A percentile compares a stretch with the other conserved stretches of the same genome.
Evolutionary conservation across 345 rosid species (phyloP).

Genomic region (Acer campestre): DNA sequence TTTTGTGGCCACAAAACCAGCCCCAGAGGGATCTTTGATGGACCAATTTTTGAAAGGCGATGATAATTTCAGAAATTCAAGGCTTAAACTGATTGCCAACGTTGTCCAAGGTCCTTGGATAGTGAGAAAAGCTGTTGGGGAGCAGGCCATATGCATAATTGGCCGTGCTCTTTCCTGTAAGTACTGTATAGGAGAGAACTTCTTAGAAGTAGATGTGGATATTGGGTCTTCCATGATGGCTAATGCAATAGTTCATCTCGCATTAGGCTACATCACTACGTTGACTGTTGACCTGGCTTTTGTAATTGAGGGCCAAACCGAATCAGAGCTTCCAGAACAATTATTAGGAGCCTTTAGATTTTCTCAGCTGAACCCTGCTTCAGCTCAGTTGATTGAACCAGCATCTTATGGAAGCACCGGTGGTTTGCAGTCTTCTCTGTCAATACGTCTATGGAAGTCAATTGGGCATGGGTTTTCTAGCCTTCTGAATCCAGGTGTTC

Average conservation of each 20-base stretch:
- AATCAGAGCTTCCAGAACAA: conserved; percentile 86
- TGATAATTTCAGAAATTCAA: conserved; percentile 67
- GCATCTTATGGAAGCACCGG: conserved; percentile 26
- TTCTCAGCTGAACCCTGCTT: conserved; percentile 70
- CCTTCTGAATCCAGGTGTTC: conserved; percentile 60
- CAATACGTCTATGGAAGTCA: conserved; percentile 79
- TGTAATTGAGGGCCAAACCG: conserved; percentile 77
- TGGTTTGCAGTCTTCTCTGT: conserved; percentile 47
- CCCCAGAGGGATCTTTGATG: conserved; percentile 70
- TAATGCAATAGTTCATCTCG: conserved; percentile 88
- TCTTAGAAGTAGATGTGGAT: conserved; percentile 86
- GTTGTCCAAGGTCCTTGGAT: conserved; percentile 97
- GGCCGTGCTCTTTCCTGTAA: conserved; percentile 86
- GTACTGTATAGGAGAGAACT: conserved; percentile 49
- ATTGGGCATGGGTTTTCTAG: conserved; percentile 78
- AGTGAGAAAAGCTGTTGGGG: conserved; percentile 94
- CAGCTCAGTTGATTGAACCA: conserved; percentile 49
- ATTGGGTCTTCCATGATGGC: conserved; percentile 98
- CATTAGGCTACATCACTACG: conserved; percentile 82
- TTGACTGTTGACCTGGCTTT: conserved; percentile 94
- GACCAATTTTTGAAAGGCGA: conserved; percentile 79
- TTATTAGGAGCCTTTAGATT: conserved; percentile 82
- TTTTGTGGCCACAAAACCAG: conserved; percentile 61
- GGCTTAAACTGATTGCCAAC: conserved; percentile 94
- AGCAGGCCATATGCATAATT: conserved; percentile 91